These are phyloP conservation scores for Fusarium robinianum DNA, from an alignment of 2,329 filamentous ascomycete genomes.

Conservation along the genomic window DNA sequence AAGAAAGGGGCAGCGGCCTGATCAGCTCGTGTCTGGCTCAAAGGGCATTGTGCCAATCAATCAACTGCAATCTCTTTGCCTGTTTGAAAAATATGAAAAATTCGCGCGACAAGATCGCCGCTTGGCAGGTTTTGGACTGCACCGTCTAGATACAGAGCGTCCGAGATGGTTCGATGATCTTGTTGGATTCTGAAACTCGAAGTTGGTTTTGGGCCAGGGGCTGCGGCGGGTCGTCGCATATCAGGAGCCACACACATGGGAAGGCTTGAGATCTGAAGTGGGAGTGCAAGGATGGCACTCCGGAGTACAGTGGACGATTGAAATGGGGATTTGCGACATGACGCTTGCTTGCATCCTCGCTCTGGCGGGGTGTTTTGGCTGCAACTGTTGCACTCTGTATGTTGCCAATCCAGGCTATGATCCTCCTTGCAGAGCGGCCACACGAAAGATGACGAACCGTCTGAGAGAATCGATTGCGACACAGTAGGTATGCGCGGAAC, in stretches of 20 bases:
- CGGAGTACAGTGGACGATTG: no score
- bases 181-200: conserved; percentile 33
- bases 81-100: no score
- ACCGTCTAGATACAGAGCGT: conserved; percentile 3
- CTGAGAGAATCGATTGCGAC: no score
- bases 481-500: no score
- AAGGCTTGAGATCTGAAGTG: conserved; percentile 12
- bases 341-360: not conserved
- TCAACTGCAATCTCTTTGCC: conserved; percentile 15
- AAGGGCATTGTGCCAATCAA: conserved; percentile 3
- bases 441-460: no score
- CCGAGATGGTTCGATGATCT: conserved; percentile 18
- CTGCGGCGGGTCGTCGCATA: conserved; percentile 9
- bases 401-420: not conserved
- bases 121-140: conserved; percentile 16
- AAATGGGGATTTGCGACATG: conserved; percentile 19
- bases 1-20: conserved; percentile 1
- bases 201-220: conserved; percentile 25
- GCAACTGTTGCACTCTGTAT: not conserved
- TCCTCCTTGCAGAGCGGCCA: no score
- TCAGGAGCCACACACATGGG: conserved; percentile 1
- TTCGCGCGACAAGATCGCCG: conserved; percentile 11
- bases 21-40: conserved; percentile 17
- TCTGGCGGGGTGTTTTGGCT: not conserved
- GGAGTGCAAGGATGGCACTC: conserved; percentile 5